Evolutionary conservation across 768 basidiomycete species (phyloP).

Genomic region (Suillus alpinus): DNA sequence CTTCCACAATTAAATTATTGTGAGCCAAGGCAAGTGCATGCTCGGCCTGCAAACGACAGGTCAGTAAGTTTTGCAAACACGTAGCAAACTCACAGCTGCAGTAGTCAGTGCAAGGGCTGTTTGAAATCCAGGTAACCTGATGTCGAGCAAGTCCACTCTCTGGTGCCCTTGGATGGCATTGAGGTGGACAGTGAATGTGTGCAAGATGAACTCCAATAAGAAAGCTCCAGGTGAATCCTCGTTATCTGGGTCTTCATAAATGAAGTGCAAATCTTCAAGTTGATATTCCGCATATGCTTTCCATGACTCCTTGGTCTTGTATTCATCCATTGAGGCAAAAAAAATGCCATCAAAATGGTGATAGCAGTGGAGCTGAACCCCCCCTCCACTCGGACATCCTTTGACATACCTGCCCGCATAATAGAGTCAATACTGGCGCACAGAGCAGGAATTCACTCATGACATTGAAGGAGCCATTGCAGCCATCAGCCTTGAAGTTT

Average conservation of each 20-base stretch:
- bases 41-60: background rate
- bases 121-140: background rate
- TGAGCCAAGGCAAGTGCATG: background rate
- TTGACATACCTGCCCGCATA: background rate
- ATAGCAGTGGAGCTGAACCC: background rate
- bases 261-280: background rate
- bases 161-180: background rate
- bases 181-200: background rate
- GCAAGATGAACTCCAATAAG: background rate
- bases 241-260: background rate
- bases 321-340: background rate
- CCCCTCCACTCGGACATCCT: background rate
- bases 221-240: background rate
- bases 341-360: background rate
- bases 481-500: too few relatives aligned
- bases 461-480: too few relatives aligned
- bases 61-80: background rate
- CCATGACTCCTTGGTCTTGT: background rate
- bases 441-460: too few relatives aligned
- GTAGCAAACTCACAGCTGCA: background rate
- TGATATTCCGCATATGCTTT: background rate
- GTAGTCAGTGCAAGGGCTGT: background rate
- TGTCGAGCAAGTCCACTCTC: background rate
- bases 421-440: background rate
- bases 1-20: background rate